phyloP scores from a whole-genome alignment of 2,329 filamentous ascomycete genomes.

The Paecilomyces variotii region DNA sequence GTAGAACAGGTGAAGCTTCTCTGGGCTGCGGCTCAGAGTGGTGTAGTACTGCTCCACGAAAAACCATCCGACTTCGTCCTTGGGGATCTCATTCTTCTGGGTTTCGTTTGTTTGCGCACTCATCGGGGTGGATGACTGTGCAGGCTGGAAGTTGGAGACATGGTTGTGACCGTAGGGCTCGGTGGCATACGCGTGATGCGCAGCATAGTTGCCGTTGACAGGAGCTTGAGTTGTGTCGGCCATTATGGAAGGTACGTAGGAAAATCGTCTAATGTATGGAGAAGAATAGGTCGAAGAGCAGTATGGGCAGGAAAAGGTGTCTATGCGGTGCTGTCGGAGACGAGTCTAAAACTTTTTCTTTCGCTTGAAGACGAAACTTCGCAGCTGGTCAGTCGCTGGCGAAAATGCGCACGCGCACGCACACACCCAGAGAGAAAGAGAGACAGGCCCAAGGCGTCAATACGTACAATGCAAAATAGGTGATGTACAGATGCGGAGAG shows the following conservation, averaged over 20 bases:
- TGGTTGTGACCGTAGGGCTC: slow-evolving; percentile 29
- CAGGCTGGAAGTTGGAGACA: slow-evolving; percentile 30
- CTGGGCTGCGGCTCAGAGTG: slow-evolving; percentile 85
- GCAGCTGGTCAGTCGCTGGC: slow-evolving; percentile 10
- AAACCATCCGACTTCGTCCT: slow-evolving; percentile 98
- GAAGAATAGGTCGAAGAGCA: slow-evolving; percentile 2
- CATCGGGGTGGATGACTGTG: slow-evolving; percentile 31
- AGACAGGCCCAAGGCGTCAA: background rate
- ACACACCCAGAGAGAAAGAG: background rate
- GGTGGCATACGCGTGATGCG: slow-evolving; percentile 29
- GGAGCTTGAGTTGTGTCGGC: slow-evolving; percentile 33
- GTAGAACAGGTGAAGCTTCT: slow-evolving; percentile 95
- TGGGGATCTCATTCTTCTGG: slow-evolving; percentile 48
- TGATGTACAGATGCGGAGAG: slow-evolving; percentile 13
- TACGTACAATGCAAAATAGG: slow-evolving; percentile 24
- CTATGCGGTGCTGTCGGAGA: slow-evolving; percentile 10
- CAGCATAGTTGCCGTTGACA: slow-evolving; percentile 35
- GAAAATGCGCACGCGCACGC: background rate
- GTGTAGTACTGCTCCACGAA: slow-evolving; percentile 99
- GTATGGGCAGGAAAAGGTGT: slow-evolving; percentile 8
- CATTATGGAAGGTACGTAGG: slow-evolving; percentile 22
- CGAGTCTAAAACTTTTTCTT: slow-evolving; percentile 14
- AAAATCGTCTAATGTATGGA: slow-evolving; percentile 9
- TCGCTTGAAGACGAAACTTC: slow-evolving; percentile 13
- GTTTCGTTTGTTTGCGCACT: slow-evolving; percentile 28